phyloP scores from a whole-genome alignment of 2,329 filamentous ascomycete species.

The Onygenales sp. region DNA sequence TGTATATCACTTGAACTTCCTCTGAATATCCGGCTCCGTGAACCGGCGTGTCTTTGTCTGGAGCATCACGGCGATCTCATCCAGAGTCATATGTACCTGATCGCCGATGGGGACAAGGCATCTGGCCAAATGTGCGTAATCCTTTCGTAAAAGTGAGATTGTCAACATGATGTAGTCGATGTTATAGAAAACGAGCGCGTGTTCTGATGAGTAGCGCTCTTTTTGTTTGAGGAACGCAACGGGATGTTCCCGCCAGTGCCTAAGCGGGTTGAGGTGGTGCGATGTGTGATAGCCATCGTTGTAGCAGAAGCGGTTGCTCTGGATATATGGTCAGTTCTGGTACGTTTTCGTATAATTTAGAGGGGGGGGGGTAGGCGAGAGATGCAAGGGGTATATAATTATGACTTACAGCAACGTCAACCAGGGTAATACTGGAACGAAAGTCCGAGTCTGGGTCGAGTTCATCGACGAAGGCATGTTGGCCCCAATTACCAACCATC shows the following conservation, averaged over 20 bases:
- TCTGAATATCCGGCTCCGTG: constrained; percentile 52
- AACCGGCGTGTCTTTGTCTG: constrained; percentile 57
- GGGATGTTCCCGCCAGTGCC: constrained; percentile 76
- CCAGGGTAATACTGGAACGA: constrained; percentile 66
- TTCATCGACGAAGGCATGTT: constrained; percentile 71
- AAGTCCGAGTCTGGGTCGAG: constrained; percentile 68
- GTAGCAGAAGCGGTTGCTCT: constrained; percentile 76
- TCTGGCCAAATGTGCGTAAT: constrained; percentile 60
- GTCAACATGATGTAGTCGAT: constrained; percentile 76
- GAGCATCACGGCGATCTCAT: constrained; percentile 55
- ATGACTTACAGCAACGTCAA: constrained; percentile 63
- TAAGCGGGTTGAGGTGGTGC: constrained; percentile 66
- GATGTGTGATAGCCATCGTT: constrained; percentile 78
- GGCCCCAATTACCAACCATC: constrained; percentile 79
- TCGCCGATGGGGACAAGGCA: constrained; percentile 66
- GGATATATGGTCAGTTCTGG: not conserved
- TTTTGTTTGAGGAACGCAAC: constrained; percentile 63
- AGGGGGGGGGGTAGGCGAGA: too few relatives aligned
- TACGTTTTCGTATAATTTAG: not conserved
- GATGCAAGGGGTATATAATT: not conserved
- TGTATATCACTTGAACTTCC: constrained; percentile 38
- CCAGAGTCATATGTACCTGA: constrained; percentile 57
- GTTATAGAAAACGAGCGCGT: constrained; percentile 68
- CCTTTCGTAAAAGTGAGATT: constrained; percentile 56
- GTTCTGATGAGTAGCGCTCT: constrained; percentile 53